A percentile compares a stretch with the other conserved stretches of the same genome.
Evolutionary conservation across 805 yeast genomes (phyloP).

Genomic region (Ogataea philodendri): DNA sequence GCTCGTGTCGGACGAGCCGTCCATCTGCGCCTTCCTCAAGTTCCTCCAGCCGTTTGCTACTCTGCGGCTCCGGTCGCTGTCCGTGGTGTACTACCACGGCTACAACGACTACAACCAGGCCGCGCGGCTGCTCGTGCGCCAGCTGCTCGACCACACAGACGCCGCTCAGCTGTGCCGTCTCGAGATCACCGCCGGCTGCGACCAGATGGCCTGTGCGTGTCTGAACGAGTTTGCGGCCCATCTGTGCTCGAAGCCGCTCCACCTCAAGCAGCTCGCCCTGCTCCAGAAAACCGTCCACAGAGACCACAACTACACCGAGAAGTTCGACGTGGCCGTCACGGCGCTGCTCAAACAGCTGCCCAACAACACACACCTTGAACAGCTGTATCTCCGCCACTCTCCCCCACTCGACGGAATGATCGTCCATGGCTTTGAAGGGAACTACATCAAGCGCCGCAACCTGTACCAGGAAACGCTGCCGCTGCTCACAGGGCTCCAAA

Average conservation of each 20-base stretch:
- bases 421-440: constrained; percentile 71
- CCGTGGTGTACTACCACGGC: constrained; percentile 47
- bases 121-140: constrained; percentile 31
- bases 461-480: constrained; percentile 52
- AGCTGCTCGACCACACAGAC: constrained; percentile 34
- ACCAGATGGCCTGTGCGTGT: constrained; percentile 45
- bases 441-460: constrained; percentile 56
- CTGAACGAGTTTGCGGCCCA: constrained; percentile 39
- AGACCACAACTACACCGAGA: constrained; percentile 48
- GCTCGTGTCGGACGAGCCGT: constrained; percentile 19
- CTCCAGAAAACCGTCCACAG: constrained; percentile 33
- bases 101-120: constrained; percentile 39
- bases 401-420: constrained; percentile 58
- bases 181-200: constrained; percentile 57
- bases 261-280: constrained; percentile 38
- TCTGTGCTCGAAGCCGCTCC: constrained; percentile 28
- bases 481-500: constrained; percentile 38
- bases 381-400: constrained; percentile 53
- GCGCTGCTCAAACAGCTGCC: constrained; percentile 40
- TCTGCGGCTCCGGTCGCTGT: constrained; percentile 27
- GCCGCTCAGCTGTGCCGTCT: constrained; percentile 36
- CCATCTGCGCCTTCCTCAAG: constrained; percentile 37
- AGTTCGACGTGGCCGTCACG: constrained; percentile 52
- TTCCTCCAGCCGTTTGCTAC: constrained; percentile 17
- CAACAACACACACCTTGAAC: constrained; percentile 33